phyloP scores from a whole-genome alignment of 1,284 basidiomycete genomes.

The Cutaneotrichosporon cavernicola region DNA sequence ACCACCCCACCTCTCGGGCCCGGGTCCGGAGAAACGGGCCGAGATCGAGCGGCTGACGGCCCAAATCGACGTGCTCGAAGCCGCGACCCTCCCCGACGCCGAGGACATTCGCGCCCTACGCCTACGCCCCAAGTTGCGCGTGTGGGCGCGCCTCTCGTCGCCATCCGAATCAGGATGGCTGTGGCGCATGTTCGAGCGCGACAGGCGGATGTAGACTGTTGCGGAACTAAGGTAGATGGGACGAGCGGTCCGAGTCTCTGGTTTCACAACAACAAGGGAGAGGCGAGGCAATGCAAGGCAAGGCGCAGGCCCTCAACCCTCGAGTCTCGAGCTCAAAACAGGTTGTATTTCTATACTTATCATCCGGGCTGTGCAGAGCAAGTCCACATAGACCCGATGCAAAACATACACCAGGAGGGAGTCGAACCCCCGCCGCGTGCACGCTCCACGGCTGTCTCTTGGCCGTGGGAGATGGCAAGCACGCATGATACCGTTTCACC shows the following conservation, averaged over 20 bases:
- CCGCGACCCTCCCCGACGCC: neutral
- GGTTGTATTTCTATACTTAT: neutral
- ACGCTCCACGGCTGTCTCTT: neutral
- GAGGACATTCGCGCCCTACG: neutral
- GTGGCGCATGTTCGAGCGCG: neutral
- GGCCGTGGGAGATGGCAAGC: neutral
- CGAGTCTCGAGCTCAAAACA: neutral
- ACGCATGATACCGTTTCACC: neutral
- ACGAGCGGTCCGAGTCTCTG: neutral
- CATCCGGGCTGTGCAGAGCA: neutral
- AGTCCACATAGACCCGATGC: neutral
- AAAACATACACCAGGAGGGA: slow-evolving; percentile 1
- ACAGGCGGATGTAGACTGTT: neutral
- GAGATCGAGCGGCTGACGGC: neutral
- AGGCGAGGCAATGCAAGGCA: no score
- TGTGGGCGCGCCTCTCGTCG: neutral
- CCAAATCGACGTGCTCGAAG: neutral
- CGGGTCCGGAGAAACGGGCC: neutral
- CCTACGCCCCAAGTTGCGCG: neutral
- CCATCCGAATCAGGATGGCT: neutral
- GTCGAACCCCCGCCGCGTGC: slow-evolving; percentile 1
- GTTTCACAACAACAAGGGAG: neutral
- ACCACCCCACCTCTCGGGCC: no score
- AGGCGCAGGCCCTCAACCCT: neutral
- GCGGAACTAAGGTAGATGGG: neutral